Evolutionary conservation across 805 yeast species (phyloP).

Genomic region (Priceomyces haplophilus): DNA sequence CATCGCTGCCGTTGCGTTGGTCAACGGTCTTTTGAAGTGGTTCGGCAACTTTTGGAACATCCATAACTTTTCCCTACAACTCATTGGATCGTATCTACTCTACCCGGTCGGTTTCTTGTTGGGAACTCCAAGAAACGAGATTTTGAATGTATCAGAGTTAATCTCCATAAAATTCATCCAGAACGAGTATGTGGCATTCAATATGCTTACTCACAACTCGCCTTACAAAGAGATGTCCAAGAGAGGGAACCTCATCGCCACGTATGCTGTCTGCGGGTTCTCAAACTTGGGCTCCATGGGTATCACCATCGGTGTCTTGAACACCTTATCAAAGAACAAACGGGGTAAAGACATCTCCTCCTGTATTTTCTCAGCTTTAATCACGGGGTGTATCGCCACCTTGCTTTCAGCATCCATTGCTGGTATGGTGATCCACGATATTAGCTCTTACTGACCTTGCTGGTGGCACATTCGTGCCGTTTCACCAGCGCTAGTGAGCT

Average conservation of each 20-base stretch:
- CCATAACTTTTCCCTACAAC: slow-evolving; percentile 47
- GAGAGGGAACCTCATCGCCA: slow-evolving; percentile 54
- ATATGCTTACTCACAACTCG: slow-evolving; percentile 36
- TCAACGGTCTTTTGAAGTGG: slow-evolving; percentile 56
- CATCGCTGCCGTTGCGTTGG: slow-evolving; percentile 55
- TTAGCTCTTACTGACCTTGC: slow-evolving; percentile 13
- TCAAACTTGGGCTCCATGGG: slow-evolving; percentile 62
- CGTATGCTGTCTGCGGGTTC: slow-evolving; percentile 62
- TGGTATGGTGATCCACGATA: slow-evolving; percentile 58
- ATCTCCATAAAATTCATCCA: slow-evolving; percentile 58
- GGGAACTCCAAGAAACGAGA: slow-evolving; percentile 53
- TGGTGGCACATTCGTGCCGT: background rate
- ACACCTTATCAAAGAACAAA: slow-evolving; percentile 51
- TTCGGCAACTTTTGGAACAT: slow-evolving; percentile 65
- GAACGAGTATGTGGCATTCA: slow-evolving; percentile 58
- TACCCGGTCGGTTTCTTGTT: slow-evolving; percentile 60
- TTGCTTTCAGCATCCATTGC: slow-evolving; percentile 57
- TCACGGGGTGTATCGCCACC: slow-evolving; percentile 54
- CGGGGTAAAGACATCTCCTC: slow-evolving; percentile 46
- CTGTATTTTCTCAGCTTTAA: slow-evolving; percentile 46
- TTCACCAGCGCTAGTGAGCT: too few relatives aligned
- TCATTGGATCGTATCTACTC: slow-evolving; percentile 54
- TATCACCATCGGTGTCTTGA: slow-evolving; percentile 58
- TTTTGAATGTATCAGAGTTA: slow-evolving; percentile 48
- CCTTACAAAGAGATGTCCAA: slow-evolving; percentile 46